These are phyloP conservation scores for Xylariaceae sp. DNA, from an alignment of 2,329 filamentous ascomycete genomes.

Conservation along the genomic window DNA sequence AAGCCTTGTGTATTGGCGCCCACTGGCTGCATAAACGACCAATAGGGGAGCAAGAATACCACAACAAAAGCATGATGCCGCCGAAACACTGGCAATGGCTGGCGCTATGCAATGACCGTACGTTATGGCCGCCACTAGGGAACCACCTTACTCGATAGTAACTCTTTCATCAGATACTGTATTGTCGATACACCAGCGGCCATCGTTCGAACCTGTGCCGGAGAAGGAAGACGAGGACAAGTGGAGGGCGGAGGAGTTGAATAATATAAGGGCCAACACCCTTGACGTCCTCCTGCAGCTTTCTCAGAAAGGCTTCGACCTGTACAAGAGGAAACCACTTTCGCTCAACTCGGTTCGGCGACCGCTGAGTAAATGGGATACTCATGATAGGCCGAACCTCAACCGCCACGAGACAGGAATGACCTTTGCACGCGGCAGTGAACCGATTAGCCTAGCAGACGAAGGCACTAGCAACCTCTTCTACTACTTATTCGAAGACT, in stretches of 20 bases:
- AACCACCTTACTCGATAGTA: constrained; percentile 24
- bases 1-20: constrained; percentile 74
- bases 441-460: constrained; percentile 36
- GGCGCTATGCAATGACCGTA: constrained; percentile 69
- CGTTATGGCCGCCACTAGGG: constrained; percentile 22
- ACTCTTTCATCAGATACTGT: constrained; percentile 61
- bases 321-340: constrained; percentile 48
- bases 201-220: constrained; percentile 43
- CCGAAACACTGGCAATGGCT: constrained; percentile 72
- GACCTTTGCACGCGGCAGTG: constrained; percentile 25
- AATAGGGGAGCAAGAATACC: constrained; percentile 29
- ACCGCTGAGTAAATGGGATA: constrained; percentile 49
- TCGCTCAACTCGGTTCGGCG: constrained; percentile 50
- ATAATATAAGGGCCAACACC: constrained; percentile 48
- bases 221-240: constrained; percentile 29
- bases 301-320: constrained; percentile 47
- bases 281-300: constrained; percentile 48
- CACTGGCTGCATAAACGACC: constrained; percentile 64
- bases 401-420: constrained; percentile 33
- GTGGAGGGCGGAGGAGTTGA: constrained; percentile 41
- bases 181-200: constrained; percentile 71
- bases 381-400: constrained; percentile 32
- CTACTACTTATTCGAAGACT: constrained; percentile 73
- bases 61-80: constrained; percentile 45
- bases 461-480: constrained; percentile 67